Evolutionary conservation across 805 yeast species (phyloP).

Genomic region (Candida odintsovae): DNA sequence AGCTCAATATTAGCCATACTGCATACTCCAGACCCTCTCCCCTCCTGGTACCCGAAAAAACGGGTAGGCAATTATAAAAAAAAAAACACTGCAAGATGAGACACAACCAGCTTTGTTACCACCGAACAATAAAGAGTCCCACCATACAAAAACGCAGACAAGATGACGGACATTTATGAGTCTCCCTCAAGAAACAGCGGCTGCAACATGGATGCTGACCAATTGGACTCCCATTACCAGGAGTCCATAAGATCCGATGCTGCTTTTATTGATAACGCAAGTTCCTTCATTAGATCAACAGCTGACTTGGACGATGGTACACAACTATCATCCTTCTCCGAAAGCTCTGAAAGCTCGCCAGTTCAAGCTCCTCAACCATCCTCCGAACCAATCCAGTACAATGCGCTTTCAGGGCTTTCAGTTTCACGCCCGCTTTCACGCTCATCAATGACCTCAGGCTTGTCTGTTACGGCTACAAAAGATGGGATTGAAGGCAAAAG

Average conservation of each 20-base stretch:
- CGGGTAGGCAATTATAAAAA: no score
- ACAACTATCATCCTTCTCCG: neutral
- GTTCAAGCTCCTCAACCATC: conserved; percentile 1
- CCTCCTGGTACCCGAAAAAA: no score
- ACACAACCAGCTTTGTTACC: neutral
- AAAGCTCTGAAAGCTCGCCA: neutral
- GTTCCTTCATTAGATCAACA: neutral
- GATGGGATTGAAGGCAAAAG: conserved; percentile 67
- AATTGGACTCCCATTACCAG: neutral
- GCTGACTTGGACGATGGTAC: neutral
- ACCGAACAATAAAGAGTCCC: neutral
- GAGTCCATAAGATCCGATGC: neutral
- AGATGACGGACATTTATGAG: conserved; percentile 4
- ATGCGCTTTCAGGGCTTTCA: conserved; percentile 2
- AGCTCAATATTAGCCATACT: no score
- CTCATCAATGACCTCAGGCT: conserved; percentile 56
- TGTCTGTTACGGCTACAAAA: conserved; percentile 70
- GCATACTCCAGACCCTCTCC: no score
- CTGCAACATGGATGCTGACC: neutral
- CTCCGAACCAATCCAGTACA: neutral
- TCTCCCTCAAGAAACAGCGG: neutral
- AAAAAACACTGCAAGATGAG: neutral
- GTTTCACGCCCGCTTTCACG: conserved; percentile 55
- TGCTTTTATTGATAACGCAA: neutral
- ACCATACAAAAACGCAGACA: neutral